phyloP scores from a whole-genome alignment of 2,329 filamentous ascomycete species.

The Neurospora sp. region DNA sequence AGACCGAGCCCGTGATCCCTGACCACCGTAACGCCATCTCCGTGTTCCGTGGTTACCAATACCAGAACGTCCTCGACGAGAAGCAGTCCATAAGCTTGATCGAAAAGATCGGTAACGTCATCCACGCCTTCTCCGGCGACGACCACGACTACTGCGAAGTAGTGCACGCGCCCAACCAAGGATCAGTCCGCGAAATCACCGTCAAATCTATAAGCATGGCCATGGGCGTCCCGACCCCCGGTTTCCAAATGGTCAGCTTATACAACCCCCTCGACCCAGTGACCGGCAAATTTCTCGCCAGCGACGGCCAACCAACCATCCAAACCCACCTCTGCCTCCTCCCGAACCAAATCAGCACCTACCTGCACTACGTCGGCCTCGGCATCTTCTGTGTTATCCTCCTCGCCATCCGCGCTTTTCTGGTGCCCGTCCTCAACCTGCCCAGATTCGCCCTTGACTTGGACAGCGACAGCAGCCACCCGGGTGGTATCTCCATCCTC shows the following conservation, averaged over 20 bases:
- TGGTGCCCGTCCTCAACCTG: conserved; percentile 46
- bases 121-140: conserved; percentile 86
- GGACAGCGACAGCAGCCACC: conserved; percentile 15
- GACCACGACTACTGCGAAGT: conserved; percentile 98
- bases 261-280: conserved; percentile 75
- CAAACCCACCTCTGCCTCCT: conserved; percentile 87
- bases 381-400: conserved; percentile 42
- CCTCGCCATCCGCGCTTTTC: conserved; percentile 43
- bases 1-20: conserved; percentile 40
- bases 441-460: conserved; percentile 43
- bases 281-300: conserved; percentile 40
- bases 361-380: conserved; percentile 65
- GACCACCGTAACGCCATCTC: conserved; percentile 72
- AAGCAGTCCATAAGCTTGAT: conserved; percentile 68
- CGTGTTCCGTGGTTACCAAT: conserved; percentile 78
- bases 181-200: conserved; percentile 70
- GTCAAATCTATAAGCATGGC: conserved; percentile 94
- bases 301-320: conserved; percentile 47
- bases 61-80: conserved; percentile 83
- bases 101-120: conserved; percentile 68
- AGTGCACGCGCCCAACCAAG: conserved; percentile 60
- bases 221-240: conserved; percentile 85
- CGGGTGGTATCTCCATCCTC: conserved; percentile 20
- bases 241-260: conserved; percentile 78
- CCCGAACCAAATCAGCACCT: conserved; percentile 78